These are phyloP conservation scores for Golubevia pallescens DNA, from an alignment of 1,284 basidiomycete genomes.

Conservation along the genomic window DNA sequence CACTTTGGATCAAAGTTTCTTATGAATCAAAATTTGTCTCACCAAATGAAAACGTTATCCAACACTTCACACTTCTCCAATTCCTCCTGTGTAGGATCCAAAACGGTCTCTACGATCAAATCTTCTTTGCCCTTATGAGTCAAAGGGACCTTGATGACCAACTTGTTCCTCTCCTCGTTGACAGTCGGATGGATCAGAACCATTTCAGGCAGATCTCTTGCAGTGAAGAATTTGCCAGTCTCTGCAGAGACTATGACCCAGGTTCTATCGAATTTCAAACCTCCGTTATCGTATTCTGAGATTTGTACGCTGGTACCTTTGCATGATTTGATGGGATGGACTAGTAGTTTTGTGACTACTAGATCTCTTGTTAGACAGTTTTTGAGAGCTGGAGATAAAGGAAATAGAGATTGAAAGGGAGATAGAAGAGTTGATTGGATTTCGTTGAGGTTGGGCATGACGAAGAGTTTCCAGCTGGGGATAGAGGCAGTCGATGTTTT, in stretches of 20 bases:
- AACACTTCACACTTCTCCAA: slow-evolving; percentile 32
- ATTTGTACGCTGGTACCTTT: slow-evolving; percentile 36
- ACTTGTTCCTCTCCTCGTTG: slow-evolving; percentile 16
- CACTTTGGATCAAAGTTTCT: too few relatives aligned
- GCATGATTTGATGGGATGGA: slow-evolving; percentile 57
- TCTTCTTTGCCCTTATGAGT: slow-evolving; percentile 22
- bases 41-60: slow-evolving; percentile 43
- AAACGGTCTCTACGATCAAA: slow-evolving; percentile 19
- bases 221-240: slow-evolving; percentile 42
- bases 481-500: too few relatives aligned
- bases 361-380: too few relatives aligned
- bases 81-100: slow-evolving; percentile 26
- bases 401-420: too few relatives aligned
- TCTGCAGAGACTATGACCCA: slow-evolving; percentile 52
- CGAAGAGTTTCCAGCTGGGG: too few relatives aligned
- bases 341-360: slow-evolving; percentile 6
- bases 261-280: slow-evolving; percentile 44
- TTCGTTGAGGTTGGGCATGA: too few relatives aligned
- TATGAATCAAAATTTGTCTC: background rate
- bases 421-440: too few relatives aligned
- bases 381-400: too few relatives aligned
- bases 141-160: slow-evolving; percentile 41
- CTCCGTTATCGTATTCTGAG: slow-evolving; percentile 30
- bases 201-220: slow-evolving; percentile 49
- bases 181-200: slow-evolving; percentile 43